Base-by-base conservation (phyloP, 2,329 filamentous ascomycete genomes). In the Teratosphaeria gauchensis region DNA sequence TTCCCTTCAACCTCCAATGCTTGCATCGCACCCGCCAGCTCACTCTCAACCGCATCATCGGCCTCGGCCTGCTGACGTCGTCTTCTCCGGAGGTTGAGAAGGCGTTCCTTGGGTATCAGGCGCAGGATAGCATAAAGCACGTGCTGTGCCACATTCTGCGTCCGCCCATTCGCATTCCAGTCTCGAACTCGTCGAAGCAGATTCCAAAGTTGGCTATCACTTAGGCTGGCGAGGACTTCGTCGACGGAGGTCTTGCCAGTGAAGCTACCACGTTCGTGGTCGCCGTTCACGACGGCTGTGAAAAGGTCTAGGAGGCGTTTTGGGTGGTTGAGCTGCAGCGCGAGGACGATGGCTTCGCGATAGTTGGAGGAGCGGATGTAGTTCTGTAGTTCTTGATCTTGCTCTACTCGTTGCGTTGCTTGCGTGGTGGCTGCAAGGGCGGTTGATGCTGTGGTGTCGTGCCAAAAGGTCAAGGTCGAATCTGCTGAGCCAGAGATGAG, bases 81-180 rank as follows among this genome's bases (percentile, higher is more conserved):
- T 33, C 73, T 54, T 69, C 69, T 54, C 3, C 59, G 71, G 69
- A 66, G 66, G 64, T 60, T 68, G 1, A 90, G 86, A 59, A 97
- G 84, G 59, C 87, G 84, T 54, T 84, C 84, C 2, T 89, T 88
- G 1, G 91, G 88, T 68, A 96, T 95, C 60, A 85, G 88, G 64
- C 85, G 84, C 56, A 96, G 84, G 7, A 99, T 71, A 1, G 88
- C 84, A 77, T 85, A 88, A 7, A 99, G 76, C 14, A 99, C 86
- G 35, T 87, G 84, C 74, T 99, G 94, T 0, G 94, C 89, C 1
- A 97, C 85, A 4, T 86, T 82, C 0, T 91, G 87, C 3, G 90
- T 95, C 61, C 90, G 83, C 0, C 90, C 91, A 67, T 97, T 97
- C 4, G 94, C 95, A 72, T 99, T 99, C 94, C 94, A 99, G 75